phyloP scores from a whole-genome alignment of 2,329 filamentous ascomycete species.

The Colletotrichum theobromicola region DNA sequence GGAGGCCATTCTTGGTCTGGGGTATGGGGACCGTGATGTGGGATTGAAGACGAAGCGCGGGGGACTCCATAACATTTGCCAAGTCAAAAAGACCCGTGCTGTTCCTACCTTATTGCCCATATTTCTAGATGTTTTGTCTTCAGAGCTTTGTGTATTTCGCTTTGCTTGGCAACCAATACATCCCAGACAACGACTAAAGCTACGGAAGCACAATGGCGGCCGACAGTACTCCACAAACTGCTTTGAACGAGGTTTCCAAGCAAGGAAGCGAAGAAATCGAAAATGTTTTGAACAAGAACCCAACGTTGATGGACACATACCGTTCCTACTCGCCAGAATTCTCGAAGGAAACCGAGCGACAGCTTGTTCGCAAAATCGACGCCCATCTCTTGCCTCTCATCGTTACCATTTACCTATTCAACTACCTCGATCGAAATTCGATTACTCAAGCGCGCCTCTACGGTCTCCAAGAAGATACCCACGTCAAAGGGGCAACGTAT shows the following conservation, averaged over 20 bases:
- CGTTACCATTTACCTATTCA: slow-evolving; percentile 55
- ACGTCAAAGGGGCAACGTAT: not conserved
- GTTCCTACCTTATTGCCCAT: not conserved
- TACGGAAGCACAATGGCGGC: not conserved
- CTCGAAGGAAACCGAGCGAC: slow-evolving; percentile 25
- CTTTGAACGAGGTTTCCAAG: not conserved
- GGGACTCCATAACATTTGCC: not conserved
- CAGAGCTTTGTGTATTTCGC: not conserved
- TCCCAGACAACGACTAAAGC: not conserved
- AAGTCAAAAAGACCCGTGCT: not conserved
- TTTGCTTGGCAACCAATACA: not conserved
- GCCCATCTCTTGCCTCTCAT: slow-evolving; percentile 50
- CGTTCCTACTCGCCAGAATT: not conserved
- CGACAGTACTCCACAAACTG: not conserved
- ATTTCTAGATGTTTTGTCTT: not conserved
- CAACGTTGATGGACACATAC: not conserved
- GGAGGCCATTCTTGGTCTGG: not conserved
- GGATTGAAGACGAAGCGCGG: not conserved
- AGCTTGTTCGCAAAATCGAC: slow-evolving; percentile 42
- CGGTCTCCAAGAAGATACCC: not conserved
- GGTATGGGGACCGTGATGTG: not conserved
- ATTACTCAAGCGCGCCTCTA: not conserved
- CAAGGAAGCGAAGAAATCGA: not conserved
- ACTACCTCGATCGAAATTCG: slow-evolving; percentile 7
- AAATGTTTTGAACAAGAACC: not conserved